Percentiles rank a stretch among this genome's conserved stretches.
These are phyloP conservation scores for Carallia pectinifolia DNA, from an alignment of 345 rosid genomes.

Conservation along the genomic window DNA sequence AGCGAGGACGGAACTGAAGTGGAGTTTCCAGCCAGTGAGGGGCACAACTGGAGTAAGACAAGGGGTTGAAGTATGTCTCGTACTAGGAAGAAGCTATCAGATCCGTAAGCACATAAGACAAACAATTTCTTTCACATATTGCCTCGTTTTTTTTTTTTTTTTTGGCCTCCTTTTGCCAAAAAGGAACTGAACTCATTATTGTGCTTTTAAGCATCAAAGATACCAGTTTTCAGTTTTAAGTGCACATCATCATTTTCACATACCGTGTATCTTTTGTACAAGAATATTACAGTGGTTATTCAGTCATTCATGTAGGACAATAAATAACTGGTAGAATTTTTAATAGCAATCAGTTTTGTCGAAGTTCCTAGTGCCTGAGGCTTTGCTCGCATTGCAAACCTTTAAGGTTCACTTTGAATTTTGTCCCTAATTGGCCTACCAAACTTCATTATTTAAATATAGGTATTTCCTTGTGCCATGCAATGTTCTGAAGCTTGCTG, in stretches of 20 bases:
- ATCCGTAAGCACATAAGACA: background rate
- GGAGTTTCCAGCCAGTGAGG: background rate
- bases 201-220: background rate
- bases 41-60: background rate
- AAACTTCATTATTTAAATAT: slow-evolving; percentile 27
- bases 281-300: no score
- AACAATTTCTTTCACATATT: background rate
- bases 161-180: background rate
- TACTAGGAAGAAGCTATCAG: background rate
- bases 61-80: background rate
- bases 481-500: slow-evolving; percentile 11
- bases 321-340: no score
- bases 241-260: background rate
- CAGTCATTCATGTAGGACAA: no score
- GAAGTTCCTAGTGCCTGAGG: background rate
- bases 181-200: background rate
- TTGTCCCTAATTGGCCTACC: slow-evolving; percentile 4
- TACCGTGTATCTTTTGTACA: no score
- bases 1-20: background rate
- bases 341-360: background rate
- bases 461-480: slow-evolving; percentile 29
- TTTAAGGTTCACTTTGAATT: background rate
- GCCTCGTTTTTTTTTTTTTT: no score
- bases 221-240: background rate
- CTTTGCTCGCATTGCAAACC: slow-evolving; percentile 26